Conservation (phyloP, 805 yeast species). For the Lipomyces sp. region DNA sequence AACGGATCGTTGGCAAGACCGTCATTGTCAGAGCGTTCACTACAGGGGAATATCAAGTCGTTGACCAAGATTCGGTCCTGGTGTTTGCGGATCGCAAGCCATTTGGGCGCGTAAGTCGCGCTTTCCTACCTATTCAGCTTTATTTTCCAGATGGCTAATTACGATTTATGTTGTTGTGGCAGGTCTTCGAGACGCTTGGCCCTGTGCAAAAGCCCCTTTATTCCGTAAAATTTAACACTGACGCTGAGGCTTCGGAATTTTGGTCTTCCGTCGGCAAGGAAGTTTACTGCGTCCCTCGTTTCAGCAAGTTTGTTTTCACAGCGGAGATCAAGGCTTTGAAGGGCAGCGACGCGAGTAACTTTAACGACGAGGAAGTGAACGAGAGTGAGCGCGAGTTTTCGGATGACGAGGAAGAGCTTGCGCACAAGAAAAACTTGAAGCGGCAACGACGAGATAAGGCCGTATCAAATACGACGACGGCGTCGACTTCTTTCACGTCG, state of each 20-base stretch:
- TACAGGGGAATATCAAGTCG: constrained; percentile 81
- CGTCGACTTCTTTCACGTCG: too few species aligned
- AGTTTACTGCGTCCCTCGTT: constrained; percentile 76
- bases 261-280: constrained; percentile 48
- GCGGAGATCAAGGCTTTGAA: constrained; percentile 63
- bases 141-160: not conserved
- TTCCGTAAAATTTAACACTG: constrained; percentile 62
- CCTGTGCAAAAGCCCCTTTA: constrained; percentile 77
- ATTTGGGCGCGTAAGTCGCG: constrained; percentile 62
- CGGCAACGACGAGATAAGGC: constrained; percentile 49
- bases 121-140: not conserved
- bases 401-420: constrained; percentile 87
- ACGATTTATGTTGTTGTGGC: too few species aligned
- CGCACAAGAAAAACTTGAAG: constrained; percentile 61
- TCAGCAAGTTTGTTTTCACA: constrained; percentile 75
- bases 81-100: constrained; percentile 69
- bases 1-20: constrained; percentile 66
- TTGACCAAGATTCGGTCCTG: constrained; percentile 70
- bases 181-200: constrained; percentile 72
- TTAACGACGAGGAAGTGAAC: constrained; percentile 90
- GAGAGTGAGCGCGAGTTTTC: constrained; percentile 64
- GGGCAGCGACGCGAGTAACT: constrained; percentile 94
- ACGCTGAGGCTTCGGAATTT: constrained; percentile 44
- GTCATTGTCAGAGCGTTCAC: constrained; percentile 65
- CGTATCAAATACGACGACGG: constrained; percentile 21